Evolutionary conservation across 164 flowering plant genomes (phyloP).

Genomic region (Malania oleifera): DNA sequence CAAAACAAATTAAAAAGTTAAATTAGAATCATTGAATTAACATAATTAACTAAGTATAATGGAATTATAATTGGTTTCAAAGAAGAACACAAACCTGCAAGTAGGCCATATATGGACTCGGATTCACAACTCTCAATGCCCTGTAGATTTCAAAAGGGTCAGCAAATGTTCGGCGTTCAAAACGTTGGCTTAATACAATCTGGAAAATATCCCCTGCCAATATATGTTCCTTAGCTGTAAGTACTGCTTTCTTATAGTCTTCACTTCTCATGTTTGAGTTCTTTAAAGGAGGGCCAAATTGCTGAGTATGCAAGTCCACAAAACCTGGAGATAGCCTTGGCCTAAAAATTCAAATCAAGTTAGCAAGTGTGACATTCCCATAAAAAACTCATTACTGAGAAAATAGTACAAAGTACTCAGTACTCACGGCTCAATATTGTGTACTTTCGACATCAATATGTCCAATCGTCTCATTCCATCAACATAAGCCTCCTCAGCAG

Average conservation of each 20-base stretch:
- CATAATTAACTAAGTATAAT: not conserved
- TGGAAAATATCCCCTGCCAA: constrained; percentile 95
- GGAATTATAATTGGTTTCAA: not conserved
- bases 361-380: too few relatives aligned
- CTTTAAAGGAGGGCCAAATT: constrained; percentile 59
- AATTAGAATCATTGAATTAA: too few relatives aligned
- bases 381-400: too few relatives aligned
- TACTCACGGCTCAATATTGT: constrained; percentile 64
- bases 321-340: constrained; percentile 74
- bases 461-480: constrained; percentile 73
- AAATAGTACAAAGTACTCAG: too few relatives aligned
- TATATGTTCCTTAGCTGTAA: constrained; percentile 85
- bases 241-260: constrained; percentile 65
- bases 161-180: constrained; percentile 86
- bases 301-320: constrained; percentile 45
- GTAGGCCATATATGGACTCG: constrained; percentile 93
- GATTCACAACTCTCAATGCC: constrained; percentile 89
- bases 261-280: constrained; percentile 71
- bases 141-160: constrained; percentile 96
- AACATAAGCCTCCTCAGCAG: constrained; percentile 59
- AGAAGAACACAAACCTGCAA: constrained; percentile 46
- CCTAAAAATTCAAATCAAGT: constrained; percentile 43
- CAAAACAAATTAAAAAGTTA: too few relatives aligned
- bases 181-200: constrained; percentile 94
- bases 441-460: constrained; percentile 58